phyloP scores from a whole-genome alignment of 768 basidiomycete genomes.

The Leccinum obscurum region DNA sequence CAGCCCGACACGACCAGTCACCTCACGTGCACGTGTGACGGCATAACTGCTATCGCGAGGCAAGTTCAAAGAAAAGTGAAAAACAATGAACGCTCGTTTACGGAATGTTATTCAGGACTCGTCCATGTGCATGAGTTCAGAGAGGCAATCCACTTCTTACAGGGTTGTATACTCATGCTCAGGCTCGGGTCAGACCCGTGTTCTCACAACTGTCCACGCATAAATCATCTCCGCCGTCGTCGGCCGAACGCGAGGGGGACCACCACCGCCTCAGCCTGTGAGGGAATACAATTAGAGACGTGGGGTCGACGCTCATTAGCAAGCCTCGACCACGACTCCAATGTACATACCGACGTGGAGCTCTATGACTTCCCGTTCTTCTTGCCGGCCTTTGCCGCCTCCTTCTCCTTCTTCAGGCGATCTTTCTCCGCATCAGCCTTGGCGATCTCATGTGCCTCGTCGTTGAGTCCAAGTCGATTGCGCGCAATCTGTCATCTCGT shows the following conservation, averaged over 20 bases:
- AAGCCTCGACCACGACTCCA: background rate
- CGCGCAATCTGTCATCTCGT: constrained; percentile 69
- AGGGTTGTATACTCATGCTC: constrained; percentile 7
- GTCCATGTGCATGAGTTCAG: background rate
- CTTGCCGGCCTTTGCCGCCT: constrained; percentile 45
- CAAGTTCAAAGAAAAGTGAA: background rate
- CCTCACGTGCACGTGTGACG: constrained; percentile 25
- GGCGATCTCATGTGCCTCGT: constrained; percentile 78
- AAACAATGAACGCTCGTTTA: background rate
- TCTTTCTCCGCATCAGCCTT: constrained; percentile 61
- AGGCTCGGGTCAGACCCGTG: background rate
- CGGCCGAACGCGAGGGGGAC: background rate
- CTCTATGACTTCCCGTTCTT: constrained; percentile 35
- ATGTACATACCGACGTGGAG: constrained; percentile 1
- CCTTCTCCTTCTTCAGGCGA: constrained; percentile 58
- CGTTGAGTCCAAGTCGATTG: constrained; percentile 89
- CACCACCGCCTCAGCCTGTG: background rate
- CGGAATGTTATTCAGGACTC: background rate
- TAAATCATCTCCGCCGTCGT: constrained; percentile 17
- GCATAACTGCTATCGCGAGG: background rate
- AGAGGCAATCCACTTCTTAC: background rate
- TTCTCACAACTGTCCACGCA: constrained; percentile 14
- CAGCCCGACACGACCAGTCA: constrained; percentile 27
- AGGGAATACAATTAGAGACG: constrained; percentile 5
- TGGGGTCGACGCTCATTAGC: background rate